Evolutionary conservation across 1,284 basidiomycete genomes (phyloP).

Genomic region (Macrocystidia cucumis): DNA sequence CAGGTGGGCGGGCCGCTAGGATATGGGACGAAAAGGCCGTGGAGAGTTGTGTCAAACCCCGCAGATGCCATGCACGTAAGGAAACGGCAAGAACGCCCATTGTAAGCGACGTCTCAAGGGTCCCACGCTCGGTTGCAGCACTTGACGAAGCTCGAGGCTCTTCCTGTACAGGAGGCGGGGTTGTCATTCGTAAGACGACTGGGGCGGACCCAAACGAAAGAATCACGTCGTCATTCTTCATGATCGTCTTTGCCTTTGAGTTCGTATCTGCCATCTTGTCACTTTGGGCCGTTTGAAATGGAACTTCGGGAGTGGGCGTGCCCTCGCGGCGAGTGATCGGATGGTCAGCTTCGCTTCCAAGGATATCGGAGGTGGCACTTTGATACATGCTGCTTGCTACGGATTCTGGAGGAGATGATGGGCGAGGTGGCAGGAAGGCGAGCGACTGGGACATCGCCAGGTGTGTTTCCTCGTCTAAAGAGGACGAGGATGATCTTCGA

Average conservation of each 20-base stretch:
- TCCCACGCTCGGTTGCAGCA: too few species aligned
- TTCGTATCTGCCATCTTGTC: neutral
- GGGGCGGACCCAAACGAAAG: slow-evolving; percentile 53
- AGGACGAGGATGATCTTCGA: slow-evolving; percentile 38
- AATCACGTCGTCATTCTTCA: slow-evolving; percentile 42
- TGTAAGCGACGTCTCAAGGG: slow-evolving; percentile 28
- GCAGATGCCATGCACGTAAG: slow-evolving; percentile 46
- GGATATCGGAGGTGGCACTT: slow-evolving; percentile 53
- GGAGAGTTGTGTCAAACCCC: slow-evolving; percentile 33
- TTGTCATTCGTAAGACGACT: slow-evolving; percentile 45
- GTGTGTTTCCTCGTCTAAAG: slow-evolving; percentile 58
- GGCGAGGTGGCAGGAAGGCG: slow-evolving; percentile 40
- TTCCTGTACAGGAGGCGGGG: slow-evolving; percentile 23
- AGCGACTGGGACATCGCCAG: slow-evolving; percentile 72
- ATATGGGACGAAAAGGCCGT: slow-evolving; percentile 23
- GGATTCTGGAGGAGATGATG: slow-evolving; percentile 38
- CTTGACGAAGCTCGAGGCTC: slow-evolving; percentile 1
- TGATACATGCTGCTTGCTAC: slow-evolving; percentile 59
- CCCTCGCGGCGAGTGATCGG: neutral
- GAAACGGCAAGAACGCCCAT: slow-evolving; percentile 45
- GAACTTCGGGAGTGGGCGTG: neutral
- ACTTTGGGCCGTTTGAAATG: neutral
- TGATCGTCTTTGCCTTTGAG: slow-evolving; percentile 1
- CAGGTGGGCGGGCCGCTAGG: slow-evolving; percentile 6
- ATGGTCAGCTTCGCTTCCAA: slow-evolving; percentile 4